Evolutionary conservation across 305 asterid genomes (phyloP), one percentile per base, ranked within the genome.

Genomic region (Fraxinus floribunda): DNA sequence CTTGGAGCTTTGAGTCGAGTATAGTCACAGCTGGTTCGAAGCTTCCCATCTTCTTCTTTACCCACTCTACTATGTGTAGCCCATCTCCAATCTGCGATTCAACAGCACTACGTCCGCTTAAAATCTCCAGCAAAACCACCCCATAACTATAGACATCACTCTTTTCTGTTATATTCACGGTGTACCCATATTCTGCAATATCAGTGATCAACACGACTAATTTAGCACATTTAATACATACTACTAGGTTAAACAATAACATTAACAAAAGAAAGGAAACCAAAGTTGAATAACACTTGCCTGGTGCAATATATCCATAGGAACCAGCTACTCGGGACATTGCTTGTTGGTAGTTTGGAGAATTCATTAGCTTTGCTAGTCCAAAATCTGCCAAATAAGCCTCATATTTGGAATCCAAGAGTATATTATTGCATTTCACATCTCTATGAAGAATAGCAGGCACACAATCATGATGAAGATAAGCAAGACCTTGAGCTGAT

Each of bases 381-480:
- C 99, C 99, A 83, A 95, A 95, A 89, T 95, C 99, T 3, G 99
- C 99, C 76, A 95, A 77, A 83, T 94, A 93, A 68, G 97, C 94
- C 85, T 95, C 99, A 26, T 81, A 94, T 81, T 91, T 93, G 4
- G 96, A 91, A 82, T 95, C 98, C 13, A 95, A 88, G 75, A 94
- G 93, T 79, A 95, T 95, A 87, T 95, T 94, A 83, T 95, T 95
- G 91, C 98, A 95, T 80, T 95, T 95, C 83, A 95, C 94, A 39
- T 95, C 99, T 71, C 99, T 87, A 74, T 94, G 99, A 74, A 95
- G 93, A 80, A 95, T 95, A 0, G 97, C 86, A 0, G 99, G 98
- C 74, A 91, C 88, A 76, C 99, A 94, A 62, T 95, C 98, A 13
- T 94, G 97, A 86, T 94, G 99, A 22, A 95, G 97, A 83, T 95